These are phyloP conservation scores for Ustilago sp. DNA, from an alignment of 1,284 basidiomycete genomes.

Conservation along the genomic window DNA sequence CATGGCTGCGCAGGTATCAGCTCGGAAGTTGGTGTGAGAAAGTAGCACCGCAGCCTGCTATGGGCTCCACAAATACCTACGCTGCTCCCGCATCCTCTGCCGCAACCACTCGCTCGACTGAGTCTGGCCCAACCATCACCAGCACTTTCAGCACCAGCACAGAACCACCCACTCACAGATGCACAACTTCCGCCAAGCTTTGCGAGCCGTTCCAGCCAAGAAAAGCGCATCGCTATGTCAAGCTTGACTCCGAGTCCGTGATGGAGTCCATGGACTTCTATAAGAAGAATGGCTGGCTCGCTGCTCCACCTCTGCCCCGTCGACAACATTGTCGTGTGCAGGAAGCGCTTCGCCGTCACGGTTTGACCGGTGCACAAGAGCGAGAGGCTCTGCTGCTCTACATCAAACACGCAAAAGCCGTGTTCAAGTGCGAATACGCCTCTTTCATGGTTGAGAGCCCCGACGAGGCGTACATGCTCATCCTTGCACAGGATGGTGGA, in stretches of 20 bases:
- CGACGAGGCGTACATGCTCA: conserved; percentile 40
- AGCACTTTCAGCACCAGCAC: background rate
- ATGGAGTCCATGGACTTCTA: conserved; percentile 44
- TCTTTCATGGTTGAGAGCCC: conserved; percentile 48
- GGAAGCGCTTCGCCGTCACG: conserved; percentile 39
- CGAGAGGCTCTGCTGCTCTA: conserved; percentile 41
- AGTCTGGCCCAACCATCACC: background rate
- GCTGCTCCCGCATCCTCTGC: background rate
- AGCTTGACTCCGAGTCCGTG: conserved; percentile 18
- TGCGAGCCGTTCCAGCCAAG: conserved; percentile 8
- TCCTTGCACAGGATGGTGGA: conserved; percentile 46
- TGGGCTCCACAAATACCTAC: conserved; percentile 2
- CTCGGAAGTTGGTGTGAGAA: conserved; percentile 31
- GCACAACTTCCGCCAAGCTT: conserved; percentile 17
- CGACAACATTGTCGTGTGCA: conserved; percentile 20
- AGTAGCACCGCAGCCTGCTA: conserved; percentile 4
- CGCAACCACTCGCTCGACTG: background rate
- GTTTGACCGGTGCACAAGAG: conserved; percentile 29
- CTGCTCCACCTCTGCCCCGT: conserved; percentile 38
- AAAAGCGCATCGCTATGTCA: conserved; percentile 34
- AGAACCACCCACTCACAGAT: background rate
- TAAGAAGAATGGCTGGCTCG: conserved; percentile 47
- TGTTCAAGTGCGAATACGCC: conserved; percentile 50
- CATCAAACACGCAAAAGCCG: conserved; percentile 42
- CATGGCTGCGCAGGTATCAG: conserved; percentile 46